These are phyloP conservation scores for Globisporangium okanoganense DNA, from an alignment of 352 stramenopile genomes.

Conservation along the genomic window DNA sequence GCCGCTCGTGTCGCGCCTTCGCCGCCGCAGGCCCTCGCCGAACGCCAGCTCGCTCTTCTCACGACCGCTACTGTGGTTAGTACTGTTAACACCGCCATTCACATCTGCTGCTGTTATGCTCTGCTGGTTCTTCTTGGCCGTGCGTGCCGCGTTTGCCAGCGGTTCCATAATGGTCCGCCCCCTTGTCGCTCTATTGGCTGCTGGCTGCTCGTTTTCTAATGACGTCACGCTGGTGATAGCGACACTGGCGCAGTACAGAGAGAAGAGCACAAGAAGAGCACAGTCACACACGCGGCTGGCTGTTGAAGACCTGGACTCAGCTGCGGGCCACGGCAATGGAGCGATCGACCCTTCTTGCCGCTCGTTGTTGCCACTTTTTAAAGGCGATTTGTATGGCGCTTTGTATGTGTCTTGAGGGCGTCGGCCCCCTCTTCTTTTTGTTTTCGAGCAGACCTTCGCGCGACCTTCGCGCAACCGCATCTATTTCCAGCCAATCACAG, in stretches of 20 bases:
- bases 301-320: slow-evolving; percentile 5
- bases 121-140: slow-evolving; percentile 6
- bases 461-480: not conserved
- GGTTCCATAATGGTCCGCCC: not conserved
- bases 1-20: slow-evolving; percentile 1
- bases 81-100: not conserved
- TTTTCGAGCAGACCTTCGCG: not conserved
- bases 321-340: not conserved
- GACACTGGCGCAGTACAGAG: not conserved
- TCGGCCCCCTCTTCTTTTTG: not conserved
- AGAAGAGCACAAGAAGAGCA: not conserved
- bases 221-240: not conserved
- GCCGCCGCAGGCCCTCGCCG: slow-evolving; percentile 15
- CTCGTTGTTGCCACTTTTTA: not conserved
- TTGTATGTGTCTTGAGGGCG: not conserved
- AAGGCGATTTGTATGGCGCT: not conserved
- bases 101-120: not conserved
- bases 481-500: no score
- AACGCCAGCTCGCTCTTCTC: not conserved
- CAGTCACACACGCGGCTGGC: not conserved
- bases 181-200: not conserved
- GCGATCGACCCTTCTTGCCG: not conserved
- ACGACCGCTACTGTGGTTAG: not conserved
- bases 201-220: not conserved
- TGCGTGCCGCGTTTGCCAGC: not conserved